A percentile compares a stretch with the other conserved stretches of the same genome.
phyloP scores from a whole-genome alignment of 352 stramenopile genomes.

The Pythium periplocum region DNA sequence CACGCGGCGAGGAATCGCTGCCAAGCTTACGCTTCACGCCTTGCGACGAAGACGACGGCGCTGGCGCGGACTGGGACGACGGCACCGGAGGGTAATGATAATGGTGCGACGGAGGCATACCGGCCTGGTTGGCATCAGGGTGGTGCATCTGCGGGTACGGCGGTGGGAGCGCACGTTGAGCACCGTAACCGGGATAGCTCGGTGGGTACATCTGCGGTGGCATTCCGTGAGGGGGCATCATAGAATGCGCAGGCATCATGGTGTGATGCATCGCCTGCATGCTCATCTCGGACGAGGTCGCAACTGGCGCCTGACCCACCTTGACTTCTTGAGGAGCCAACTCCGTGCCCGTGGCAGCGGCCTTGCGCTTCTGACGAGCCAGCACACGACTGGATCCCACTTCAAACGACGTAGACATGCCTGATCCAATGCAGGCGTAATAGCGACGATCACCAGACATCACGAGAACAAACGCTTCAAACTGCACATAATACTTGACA shows the following conservation, averaged over 20 bases:
- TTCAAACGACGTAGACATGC: constrained; percentile 84
- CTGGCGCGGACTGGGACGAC: too few species aligned
- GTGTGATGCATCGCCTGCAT: constrained; percentile 13
- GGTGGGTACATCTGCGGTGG: constrained; percentile 16
- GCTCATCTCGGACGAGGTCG: constrained; percentile 1
- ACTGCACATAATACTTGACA: constrained; percentile 88
- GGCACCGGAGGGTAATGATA: too few species aligned
- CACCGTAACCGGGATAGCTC: constrained; percentile 11
- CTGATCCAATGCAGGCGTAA: constrained; percentile 82
- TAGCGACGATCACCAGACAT: constrained; percentile 67
- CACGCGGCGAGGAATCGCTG: neutral
- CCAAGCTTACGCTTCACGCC: constrained; percentile 16
- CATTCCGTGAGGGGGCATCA: constrained; percentile 15
- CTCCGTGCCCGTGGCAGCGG: constrained; percentile 27
- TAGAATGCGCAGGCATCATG: constrained; percentile 16
- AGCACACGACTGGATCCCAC: constrained; percentile 80
- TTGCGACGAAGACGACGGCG: neutral
- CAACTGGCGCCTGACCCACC: constrained; percentile 1
- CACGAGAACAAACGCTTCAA: constrained; percentile 80
- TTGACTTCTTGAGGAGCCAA: neutral
- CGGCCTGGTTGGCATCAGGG: constrained; percentile 1
- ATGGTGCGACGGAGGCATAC: too few species aligned
- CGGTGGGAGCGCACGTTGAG: constrained; percentile 31
- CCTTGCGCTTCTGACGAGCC: constrained; percentile 81
- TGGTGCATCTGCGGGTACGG: constrained; percentile 38